Base-by-base conservation (phyloP, 352 stramenopile species). In the Phytophthora syringae region DNA sequence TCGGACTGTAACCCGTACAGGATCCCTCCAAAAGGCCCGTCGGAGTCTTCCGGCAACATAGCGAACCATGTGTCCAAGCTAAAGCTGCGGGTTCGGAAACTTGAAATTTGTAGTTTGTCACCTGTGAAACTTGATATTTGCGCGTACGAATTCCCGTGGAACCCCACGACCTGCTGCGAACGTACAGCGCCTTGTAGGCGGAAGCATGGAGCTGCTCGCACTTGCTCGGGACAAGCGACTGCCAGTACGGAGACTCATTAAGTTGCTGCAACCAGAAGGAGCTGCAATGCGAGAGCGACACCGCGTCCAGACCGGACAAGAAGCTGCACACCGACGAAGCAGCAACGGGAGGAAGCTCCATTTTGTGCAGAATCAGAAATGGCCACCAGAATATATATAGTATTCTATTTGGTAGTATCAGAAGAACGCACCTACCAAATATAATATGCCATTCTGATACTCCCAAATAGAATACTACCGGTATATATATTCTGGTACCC, bases 401-500 rank as follows among this genome's bases (percentile, higher is more conserved):
- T 32, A 32, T 32, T 32, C 27, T 5, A 32, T 32, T 32, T 32
- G 27, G 27, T n/a, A n/a, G n/a, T n/a, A n/a, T n/a, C n/a, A n/a
- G n/a, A n/a, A n/a, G n/a, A n/a, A n/a, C n/a, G n/a, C n/a, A n/a
- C n/a, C n/a, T n/a, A n/a, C n/a, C n/a, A n/a, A n/a, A n/a, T n/a
- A n/a, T n/a, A n/a, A n/a, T n/a, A n/a, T n/a, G n/a, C n/a, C n/a
- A n/a, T n/a, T n/a, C n/a, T n/a, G n/a, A n/a, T n/a, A n/a, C n/a
- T n/a, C n/a, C n/a, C n/a, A n/a, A n/a, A n/a, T n/a, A n/a, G n/a
- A n/a, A n/a, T n/a, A n/a, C n/a, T n/a, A n/a, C n/a, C n/a, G n/a
- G n/a, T n/a, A n/a, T n/a, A n/a, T n/a, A n/a, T 90, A 93, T 94
- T 94, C 34, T 92, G 58, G 55, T 92, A 90, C 11, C 85, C 85